Base-by-base conservation (phyloP, 2,329 filamentous ascomycete species). In the Talaromyces verruculosus region DNA sequence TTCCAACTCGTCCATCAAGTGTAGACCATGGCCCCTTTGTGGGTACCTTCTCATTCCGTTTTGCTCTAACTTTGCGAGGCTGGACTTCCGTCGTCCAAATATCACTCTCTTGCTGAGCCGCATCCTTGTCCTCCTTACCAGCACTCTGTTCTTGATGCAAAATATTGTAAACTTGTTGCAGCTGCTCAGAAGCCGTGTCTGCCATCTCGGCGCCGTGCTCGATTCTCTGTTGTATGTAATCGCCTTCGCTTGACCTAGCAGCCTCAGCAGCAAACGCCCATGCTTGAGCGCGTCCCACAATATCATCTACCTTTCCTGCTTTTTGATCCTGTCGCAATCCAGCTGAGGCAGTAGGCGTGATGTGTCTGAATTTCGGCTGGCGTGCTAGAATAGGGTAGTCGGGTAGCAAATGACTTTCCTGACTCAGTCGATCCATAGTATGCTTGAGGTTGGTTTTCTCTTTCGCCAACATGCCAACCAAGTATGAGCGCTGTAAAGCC, bases 341-440 rank as follows among this genome's bases (percentile, higher is more conserved):
- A 11, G 72, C 72, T n/a, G 68, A 30, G 5, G 67, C 43, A 22
- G 66, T 68, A 1, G 69, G 71, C 19, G 73, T 71, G 33, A 73
- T 71, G 49, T 77, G 72, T 60, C 77, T 76, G 70, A 77, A 77
- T 43, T 75, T 76, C 5, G 74, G 70, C 60, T 80, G 78, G 39
- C 72, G 74, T 22, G 74, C 72, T 6, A 75, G 69, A 28, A 78
- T 71, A 3, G 78, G 78, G 59, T 80, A 80, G 61, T 79, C 77
- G 1, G 78, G 77, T n/a, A 80, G 77, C 8, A 80, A 72, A 55
- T 80, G 78, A 59, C 78, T 80, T 66, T 80, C 78, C 43, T 80
- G 77, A 8, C 74, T 73, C n/a, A 80, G 67, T 15, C 78, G 76
- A 64, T 78, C 74, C n/a, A 80, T 70, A 3, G 73, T 70, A 35